Evolutionary conservation across 2,329 filamentous ascomycete genomes (phyloP), one percentile per base, ranked within the genome.

Genomic region (Aurifilum marmelostoma): DNA sequence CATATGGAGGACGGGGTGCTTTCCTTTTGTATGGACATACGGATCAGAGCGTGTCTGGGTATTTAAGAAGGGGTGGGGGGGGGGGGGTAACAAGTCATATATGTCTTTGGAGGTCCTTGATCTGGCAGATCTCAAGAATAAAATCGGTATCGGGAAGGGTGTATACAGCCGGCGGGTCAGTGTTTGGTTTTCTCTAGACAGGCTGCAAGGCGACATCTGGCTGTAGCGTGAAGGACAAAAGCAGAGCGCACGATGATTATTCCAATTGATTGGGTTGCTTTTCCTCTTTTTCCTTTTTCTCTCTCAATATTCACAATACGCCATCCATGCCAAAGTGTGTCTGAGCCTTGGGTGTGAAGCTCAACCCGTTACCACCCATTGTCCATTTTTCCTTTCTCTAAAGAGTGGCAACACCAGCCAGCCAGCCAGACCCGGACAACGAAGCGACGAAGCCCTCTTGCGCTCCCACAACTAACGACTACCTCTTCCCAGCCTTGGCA

Each of bases 401-500:
- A 34, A 34, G n/a, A 32, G 12, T 16, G 29, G 14, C 52, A 29
- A 29, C 52, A 29, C 52, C 52, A 32, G 52, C 12, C 24, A 56
- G 52, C 52, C 52, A 32, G 52, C 12, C 24, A 56, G 52, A 12
- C 52, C 27, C 24, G 43, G 18, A 27, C 24, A 27, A 32, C 27
- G 52, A 18, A 34, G 4, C 4, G 43, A 9, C 41, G 4, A 32
- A 21, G n/a, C 16, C 61, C 21, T n/a, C 27, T n/a, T 4, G 4
- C 1, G 39, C n/a, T 18, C 29, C n/a, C 24, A 12, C 14, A 12
- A 21, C 56, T 59, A 9, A 9, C 63, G 21, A 60, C 66, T 29
- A 70, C 75, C 77, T 77, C 75, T 76, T 82, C 59, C 75, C 79
- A 59, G 78, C 79, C 54, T 75, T 76, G 2, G 83, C 79, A 77